Evolutionary conservation across 768 basidiomycete species (phyloP), one percentile per base, ranked within the genome.

Genomic region (Pleurotus cornucopiae): DNA sequence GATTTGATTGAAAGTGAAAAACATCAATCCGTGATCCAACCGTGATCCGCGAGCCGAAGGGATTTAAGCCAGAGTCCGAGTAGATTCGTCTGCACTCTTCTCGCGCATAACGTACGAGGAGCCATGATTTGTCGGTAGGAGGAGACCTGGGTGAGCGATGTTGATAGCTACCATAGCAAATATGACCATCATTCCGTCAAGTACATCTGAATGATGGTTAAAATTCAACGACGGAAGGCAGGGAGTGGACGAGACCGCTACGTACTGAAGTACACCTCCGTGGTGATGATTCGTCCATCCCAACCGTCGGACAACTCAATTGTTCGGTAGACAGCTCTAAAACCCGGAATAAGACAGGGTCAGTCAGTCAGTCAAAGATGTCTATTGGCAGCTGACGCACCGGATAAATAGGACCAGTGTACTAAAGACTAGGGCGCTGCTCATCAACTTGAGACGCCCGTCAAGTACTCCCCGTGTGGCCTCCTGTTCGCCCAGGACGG

Each of bases 351-450:
- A 30, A n/a, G 13, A n/a, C 43, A 5, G 30, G 2, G 30, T 30
- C 30, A 30, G 9, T 11, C 30, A 30, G 30, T 11, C 30, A 30
- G 30, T 30, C 30, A 11, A 11, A 30, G 9, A 30, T 30, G 30
- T 30, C 9, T 30, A 34, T 34, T 3, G 30, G 46, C 21, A 11
- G 21, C 23, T 21, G 16, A 43, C 74, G 25, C 57, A 77, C 76
- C 83, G 74, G 55, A 84, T 77, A 60, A 81, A 73, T 57, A 85
- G 68, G 58, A 74, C 71, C 1, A 78, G 69, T 68, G 73, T 74
- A 54, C 62, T 73, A 47, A 78, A 66, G 0, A 53, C 59, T 18
- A 80, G 63, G 5, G 68, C 76, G 13, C 60, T 37, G 2, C 70
- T 60, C 67, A 77, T 69, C 18, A 67, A 48, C 58, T 67, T 66